Base-by-base conservation (phyloP, 768 basidiomycete species). In the Boletus reticulatus region DNA sequence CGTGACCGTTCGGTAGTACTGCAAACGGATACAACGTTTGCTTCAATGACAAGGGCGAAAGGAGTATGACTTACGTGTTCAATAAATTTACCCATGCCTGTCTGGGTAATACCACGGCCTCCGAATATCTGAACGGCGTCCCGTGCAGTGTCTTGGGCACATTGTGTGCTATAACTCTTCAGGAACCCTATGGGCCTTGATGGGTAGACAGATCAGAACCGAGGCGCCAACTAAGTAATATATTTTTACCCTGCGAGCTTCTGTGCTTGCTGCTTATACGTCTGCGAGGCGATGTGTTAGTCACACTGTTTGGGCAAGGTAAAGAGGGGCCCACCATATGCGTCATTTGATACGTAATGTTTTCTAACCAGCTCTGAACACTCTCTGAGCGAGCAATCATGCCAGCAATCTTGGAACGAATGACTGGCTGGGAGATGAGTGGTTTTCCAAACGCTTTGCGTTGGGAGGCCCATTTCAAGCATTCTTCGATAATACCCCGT, bases 401-500 rank as follows among this genome's bases (percentile, higher is more conserved):
- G 7, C 67, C 77, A 4, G 94, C 94, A 45, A 98, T 73, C 77
- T 94, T 97, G 43, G 83, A 74, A 20, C 95, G 85, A 63, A 98
- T 90, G 55, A 98, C 89, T 0, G 94, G 84, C 66, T 93, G 89
- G 4, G 88, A 82, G 58, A 83, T 81, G 41, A 96, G 75, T 4
- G 88, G 92, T 71, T 90, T 94, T 48, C 94, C 95, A 63, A 96
- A 96, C 10, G 92, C 94, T 64, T 92, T 88, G 41, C 95, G 85
- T 69, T 97, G 93, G 50, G 80, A 82, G 4, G 85, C 78, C 95
- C 95, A 98, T 83, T 90, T 91, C 60, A 95, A 67, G 66, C 91
- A 94, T 72, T 94, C 93, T 64, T 95, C 93, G 39, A 92, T 75
- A 66, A 82, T 63, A 8, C 72, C 48, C 32, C 94, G 84, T 62